Percentiles rank a stretch among this genome's conserved stretches.
Evolutionary conservation across 1,284 basidiomycete species (phyloP).

Genomic region (Marasmius fiardii): DNA sequence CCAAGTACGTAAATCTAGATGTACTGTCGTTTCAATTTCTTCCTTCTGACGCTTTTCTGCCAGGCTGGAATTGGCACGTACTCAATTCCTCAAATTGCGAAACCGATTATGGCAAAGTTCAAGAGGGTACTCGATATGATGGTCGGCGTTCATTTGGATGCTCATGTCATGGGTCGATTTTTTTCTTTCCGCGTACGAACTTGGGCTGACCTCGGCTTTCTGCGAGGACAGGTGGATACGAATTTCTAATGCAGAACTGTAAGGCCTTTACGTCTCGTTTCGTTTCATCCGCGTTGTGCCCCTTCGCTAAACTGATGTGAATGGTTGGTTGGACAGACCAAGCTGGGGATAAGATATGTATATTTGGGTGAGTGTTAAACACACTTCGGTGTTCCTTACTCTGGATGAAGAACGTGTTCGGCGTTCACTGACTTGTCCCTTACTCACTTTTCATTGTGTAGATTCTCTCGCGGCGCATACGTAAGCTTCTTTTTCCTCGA

Average conservation of each 20-base stretch:
- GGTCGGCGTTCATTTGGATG: constrained; percentile 36
- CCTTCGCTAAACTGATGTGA: no score
- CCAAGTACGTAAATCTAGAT: constrained; percentile 34
- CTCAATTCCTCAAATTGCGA: constrained; percentile 38
- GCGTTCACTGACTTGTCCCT: no score
- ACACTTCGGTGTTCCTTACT: no score
- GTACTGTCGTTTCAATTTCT: no score
- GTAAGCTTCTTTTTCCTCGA: no score
- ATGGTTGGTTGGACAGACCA: no score
- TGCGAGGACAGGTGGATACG: constrained; percentile 52
- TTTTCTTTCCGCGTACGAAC: no score
- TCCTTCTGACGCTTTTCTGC: no score
- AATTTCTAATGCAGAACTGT: constrained; percentile 65
- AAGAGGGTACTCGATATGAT: constrained; percentile 23
- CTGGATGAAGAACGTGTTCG: no score
- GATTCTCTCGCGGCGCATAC: constrained; percentile 37
- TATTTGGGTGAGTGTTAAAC: constrained; percentile 46
- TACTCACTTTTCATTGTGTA: no score
- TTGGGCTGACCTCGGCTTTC: not conserved
- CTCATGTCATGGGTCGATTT: constrained; percentile 44
- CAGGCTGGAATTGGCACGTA: constrained; percentile 55
- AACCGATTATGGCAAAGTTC: constrained; percentile 32
- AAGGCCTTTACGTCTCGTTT: constrained; percentile 10
- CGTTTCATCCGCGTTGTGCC: not conserved
- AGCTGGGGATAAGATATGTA: constrained; percentile 47